phyloP scores from a whole-genome alignment of 345 rosid species.

The Pistacia atlantica region DNA sequence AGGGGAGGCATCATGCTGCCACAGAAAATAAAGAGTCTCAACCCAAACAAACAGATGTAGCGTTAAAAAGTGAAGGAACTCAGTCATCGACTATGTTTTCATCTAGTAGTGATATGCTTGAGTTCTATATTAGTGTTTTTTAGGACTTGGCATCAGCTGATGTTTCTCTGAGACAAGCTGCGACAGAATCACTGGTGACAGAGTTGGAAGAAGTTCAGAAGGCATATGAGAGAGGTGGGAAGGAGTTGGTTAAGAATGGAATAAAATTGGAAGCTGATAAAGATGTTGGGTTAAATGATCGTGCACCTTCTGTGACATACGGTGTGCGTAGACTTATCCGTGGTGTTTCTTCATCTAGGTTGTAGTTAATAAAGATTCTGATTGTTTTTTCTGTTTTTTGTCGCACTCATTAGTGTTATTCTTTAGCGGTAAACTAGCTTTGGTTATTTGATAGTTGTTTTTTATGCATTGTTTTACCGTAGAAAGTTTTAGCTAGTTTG shows the following conservation, averaged over 20 bases:
- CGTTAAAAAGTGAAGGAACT: constrained; percentile 28
- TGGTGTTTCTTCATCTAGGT: constrained; percentile 93
- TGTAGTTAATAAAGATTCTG: no score
- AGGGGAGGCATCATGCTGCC: constrained; percentile 51
- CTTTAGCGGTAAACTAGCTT: no score
- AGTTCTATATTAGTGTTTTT: constrained; percentile 73
- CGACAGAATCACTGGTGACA: constrained; percentile 59
- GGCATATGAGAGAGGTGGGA: constrained; percentile 67
- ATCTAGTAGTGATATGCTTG: constrained; percentile 42
- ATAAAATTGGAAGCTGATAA: constrained; percentile 80
- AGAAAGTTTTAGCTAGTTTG: no score
- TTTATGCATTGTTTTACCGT: no score
- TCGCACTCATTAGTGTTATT: no score
- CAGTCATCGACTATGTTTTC: constrained; percentile 29
- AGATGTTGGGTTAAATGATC: constrained; percentile 80
- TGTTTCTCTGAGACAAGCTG: constrained; percentile 57
- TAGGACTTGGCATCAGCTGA: constrained; percentile 72
- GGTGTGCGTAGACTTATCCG: constrained; percentile 90
- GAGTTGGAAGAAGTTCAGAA: constrained; percentile 77
- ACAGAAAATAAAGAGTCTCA: constrained; percentile 29
- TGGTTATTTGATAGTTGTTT: no score
- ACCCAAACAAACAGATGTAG: constrained; percentile 24
- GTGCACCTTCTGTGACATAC: constrained; percentile 86
- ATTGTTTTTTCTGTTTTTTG: no score
- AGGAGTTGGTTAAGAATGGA: constrained; percentile 52